Conservation (phyloP, 2,329 filamentous ascomycete genomes). For the Cladosporium sp. region DNA sequence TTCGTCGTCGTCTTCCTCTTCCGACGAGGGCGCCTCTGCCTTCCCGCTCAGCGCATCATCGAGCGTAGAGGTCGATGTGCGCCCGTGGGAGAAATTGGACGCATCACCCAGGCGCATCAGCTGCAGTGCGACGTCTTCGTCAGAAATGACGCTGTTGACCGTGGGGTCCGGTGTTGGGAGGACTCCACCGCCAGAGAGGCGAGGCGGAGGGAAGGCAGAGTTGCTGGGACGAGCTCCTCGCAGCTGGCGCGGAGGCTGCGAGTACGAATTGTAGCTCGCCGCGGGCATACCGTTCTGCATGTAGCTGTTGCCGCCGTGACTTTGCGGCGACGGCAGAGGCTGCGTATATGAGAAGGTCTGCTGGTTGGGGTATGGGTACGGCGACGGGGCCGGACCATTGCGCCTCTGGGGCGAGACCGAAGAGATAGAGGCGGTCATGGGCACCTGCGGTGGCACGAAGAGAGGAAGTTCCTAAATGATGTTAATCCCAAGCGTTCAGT, state of each 20-base stretch:
- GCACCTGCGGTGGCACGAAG: conserved; percentile 90
- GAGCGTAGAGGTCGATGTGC: conserved; percentile 85
- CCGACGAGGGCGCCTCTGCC: conserved; percentile 74
- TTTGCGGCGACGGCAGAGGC: conserved; percentile 77
- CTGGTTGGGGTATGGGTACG: conserved; percentile 68
- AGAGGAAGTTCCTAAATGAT: conserved; percentile 76
- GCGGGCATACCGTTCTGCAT: conserved; percentile 19
- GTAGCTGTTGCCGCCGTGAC: conserved; percentile 46
- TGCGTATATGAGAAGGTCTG: conserved; percentile 74
- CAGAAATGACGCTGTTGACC: conserved; percentile 91
- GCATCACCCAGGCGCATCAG: conserved; percentile 93
- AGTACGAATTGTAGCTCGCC: conserved; percentile 14
- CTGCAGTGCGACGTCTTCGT: conserved; percentile 96
- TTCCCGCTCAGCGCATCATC: conserved; percentile 90
- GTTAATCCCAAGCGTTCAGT: conserved; percentile 19
- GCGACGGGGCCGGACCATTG: conserved; percentile 64
- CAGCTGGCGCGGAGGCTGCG: conserved; percentile 42
- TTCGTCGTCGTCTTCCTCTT: conserved; percentile 63
- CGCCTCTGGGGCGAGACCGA: conserved; percentile 89
- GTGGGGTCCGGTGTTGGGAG: conserved; percentile 95
- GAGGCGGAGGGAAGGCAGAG: conserved; percentile 33
- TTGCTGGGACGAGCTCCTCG: conserved; percentile 51
- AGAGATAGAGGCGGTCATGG: conserved; percentile 91
- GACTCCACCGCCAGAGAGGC: conserved; percentile 50
- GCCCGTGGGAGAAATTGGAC: conserved; percentile 86